A percentile compares a stretch with the other conserved stretches of the same genome.
phyloP scores from a whole-genome alignment of 1,284 basidiomycete genomes.

The Apiotrichum sp. region DNA sequence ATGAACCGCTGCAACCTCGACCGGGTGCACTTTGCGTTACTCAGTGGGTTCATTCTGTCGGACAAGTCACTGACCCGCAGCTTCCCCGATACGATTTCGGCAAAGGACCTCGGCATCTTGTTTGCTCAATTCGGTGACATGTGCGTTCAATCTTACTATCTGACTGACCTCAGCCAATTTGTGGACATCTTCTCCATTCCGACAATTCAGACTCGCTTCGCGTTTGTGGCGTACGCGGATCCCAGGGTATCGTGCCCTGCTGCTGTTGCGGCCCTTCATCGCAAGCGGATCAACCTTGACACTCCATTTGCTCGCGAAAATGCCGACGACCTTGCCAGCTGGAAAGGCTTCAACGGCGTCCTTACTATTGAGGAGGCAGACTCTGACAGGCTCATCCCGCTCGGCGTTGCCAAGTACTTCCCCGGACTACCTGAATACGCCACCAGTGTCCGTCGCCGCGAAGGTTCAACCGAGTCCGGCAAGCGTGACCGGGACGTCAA shows the following conservation, averaged over 20 bases:
- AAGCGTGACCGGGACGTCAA: constrained; percentile 8
- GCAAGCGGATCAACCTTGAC: constrained; percentile 29
- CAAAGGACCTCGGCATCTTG: constrained; percentile 43
- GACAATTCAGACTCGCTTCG: constrained; percentile 36
- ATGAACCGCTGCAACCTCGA: constrained; percentile 18
- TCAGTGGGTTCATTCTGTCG: constrained; percentile 20
- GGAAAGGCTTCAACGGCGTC: constrained; percentile 33
- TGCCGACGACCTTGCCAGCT: constrained; percentile 31
- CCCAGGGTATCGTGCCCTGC: constrained; percentile 15
- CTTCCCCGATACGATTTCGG: constrained; percentile 37
- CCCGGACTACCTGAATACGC: constrained; percentile 40
- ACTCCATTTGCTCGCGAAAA: constrained; percentile 29
- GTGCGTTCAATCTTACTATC: constrained; percentile 19
- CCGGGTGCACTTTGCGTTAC: constrained; percentile 39
- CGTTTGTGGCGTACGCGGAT: constrained; percentile 38
- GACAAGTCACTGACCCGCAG: constrained; percentile 15
- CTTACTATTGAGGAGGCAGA: constrained; percentile 38
- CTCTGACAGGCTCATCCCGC: constrained; percentile 34
- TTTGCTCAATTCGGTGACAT: constrained; percentile 46
- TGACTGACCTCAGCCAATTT: constrained; percentile 29
- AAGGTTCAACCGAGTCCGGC: not conserved
- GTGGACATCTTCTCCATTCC: constrained; percentile 46
- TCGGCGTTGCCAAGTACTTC: constrained; percentile 26
- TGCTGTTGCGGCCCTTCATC: constrained; percentile 33
- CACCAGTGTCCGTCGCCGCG: constrained; percentile 1